A percentile compares a stretch with the other conserved stretches of the same genome.
These are phyloP conservation scores for Tetrapisispora arboricola DNA, from an alignment of 805 yeast species.

Conservation along the genomic window DNA sequence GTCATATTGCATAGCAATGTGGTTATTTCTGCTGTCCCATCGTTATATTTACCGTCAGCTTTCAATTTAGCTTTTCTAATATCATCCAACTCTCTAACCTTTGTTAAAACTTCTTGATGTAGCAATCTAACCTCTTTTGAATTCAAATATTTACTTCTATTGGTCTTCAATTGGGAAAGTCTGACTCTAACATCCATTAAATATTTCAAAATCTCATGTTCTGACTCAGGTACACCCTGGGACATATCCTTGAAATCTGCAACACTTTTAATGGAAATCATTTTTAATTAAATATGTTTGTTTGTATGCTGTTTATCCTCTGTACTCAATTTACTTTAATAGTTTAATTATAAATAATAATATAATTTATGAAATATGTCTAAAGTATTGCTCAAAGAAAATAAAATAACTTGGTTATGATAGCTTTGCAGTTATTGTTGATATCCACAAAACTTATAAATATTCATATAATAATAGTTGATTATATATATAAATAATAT, in stretches of 20 bases:
- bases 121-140: constrained; percentile 55
- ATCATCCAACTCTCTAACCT: constrained; percentile 43
- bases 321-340: too few relatives aligned
- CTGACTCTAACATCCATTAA: constrained; percentile 35
- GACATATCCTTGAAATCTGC: constrained; percentile 1
- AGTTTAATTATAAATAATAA: too few relatives aligned
- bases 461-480: too few relatives aligned
- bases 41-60: neutral
- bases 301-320: too few relatives aligned
- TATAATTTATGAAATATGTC: too few relatives aligned
- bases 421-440: too few relatives aligned
- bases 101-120: constrained; percentile 47
- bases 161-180: constrained; percentile 45
- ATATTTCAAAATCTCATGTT: constrained; percentile 31
- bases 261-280: constrained; percentile 1
- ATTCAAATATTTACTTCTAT: constrained; percentile 53
- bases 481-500: too few relatives aligned
- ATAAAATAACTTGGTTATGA: too few relatives aligned
- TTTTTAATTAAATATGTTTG: too few relatives aligned
- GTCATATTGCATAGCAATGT: constrained; percentile 22
- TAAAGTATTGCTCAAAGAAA: too few relatives aligned
- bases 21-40: constrained; percentile 14
- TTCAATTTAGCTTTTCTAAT: constrained; percentile 37
- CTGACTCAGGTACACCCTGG: constrained; percentile 27
- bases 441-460: too few relatives aligned